These are phyloP conservation scores for Amoeboaphelidium protococcarum DNA, from an alignment of 371 early-diverging fungal species.

Conservation along the genomic window DNA sequence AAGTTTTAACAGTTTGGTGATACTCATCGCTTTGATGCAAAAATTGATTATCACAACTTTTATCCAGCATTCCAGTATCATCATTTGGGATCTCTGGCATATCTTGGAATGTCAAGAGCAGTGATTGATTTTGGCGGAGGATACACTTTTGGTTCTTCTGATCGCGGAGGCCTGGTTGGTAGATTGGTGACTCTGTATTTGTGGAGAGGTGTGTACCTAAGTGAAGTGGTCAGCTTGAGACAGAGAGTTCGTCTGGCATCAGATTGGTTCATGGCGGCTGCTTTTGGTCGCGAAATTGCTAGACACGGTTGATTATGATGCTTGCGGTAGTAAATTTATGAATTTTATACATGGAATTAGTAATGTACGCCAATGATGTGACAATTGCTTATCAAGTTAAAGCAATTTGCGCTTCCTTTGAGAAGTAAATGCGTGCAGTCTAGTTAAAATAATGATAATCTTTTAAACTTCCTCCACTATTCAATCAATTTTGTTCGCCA, in stretches of 20 bases:
- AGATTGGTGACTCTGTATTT: background rate
- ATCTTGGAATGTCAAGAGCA: slow-evolving; percentile 8
- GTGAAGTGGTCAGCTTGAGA: background rate
- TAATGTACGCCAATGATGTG: too few relatives aligned
- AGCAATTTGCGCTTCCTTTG: too few relatives aligned
- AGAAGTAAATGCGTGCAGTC: too few relatives aligned
- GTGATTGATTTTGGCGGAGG: slow-evolving; percentile 5
- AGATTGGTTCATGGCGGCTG: background rate
- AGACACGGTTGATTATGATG: too few relatives aligned
- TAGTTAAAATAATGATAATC: too few relatives aligned
- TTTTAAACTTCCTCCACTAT: too few relatives aligned
- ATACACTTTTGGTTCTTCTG: background rate
- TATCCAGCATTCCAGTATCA: slow-evolving; percentile 8
- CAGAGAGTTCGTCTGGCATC: background rate
- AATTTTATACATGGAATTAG: too few relatives aligned
- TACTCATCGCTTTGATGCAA: background rate
- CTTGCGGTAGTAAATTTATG: too few relatives aligned
- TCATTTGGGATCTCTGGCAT: slow-evolving; percentile 14
- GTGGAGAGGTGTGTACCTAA: slow-evolving; percentile 1
- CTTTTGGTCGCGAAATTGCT: slow-evolving; percentile 1
- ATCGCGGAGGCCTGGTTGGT: too few relatives aligned
- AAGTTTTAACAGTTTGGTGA: background rate
- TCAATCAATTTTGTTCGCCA: too few relatives aligned
- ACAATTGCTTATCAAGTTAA: too few relatives aligned
- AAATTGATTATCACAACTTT: background rate